Percentiles rank a stretch among this genome's conserved stretches.
These are phyloP conservation scores for Ophiostoma triangulosporum DNA, from an alignment of 2,329 filamentous ascomycete species.

Conservation along the genomic window DNA sequence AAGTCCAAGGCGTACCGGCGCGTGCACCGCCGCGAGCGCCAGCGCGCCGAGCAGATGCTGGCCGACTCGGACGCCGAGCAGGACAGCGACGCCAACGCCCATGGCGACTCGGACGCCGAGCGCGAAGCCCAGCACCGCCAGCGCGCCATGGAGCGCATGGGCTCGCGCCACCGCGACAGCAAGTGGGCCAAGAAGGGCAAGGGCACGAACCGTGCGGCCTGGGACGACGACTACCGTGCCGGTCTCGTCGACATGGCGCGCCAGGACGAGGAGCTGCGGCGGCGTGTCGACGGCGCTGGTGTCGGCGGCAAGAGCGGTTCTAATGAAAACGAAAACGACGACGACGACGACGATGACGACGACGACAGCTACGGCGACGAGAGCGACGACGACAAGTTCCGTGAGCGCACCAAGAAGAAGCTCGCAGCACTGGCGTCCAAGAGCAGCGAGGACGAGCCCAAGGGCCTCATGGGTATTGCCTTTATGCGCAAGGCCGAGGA, in stretches of 20 bases:
- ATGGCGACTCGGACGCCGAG: constrained; percentile 52
- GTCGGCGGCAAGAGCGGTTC: constrained; percentile 15
- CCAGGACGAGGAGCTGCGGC: constrained; percentile 67
- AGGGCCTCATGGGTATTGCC: constrained; percentile 62
- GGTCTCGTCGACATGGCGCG: constrained; percentile 70
- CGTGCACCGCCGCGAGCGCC: constrained; percentile 66
- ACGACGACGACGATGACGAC: constrained; percentile 39
- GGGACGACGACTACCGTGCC: constrained; percentile 75
- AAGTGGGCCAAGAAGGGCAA: constrained; percentile 85
- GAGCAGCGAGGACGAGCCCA: constrained; percentile 41
- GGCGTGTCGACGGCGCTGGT: constrained; percentile 60
- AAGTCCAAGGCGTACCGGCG: constrained; percentile 93
- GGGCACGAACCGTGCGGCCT: constrained; percentile 63
- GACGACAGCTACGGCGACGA: constrained; percentile 40
- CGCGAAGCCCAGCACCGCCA: constrained; percentile 54
- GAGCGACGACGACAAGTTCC: constrained; percentile 38
- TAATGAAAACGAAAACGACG: constrained; percentile 16
- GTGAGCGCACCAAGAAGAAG: constrained; percentile 33
- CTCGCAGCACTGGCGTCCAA: constrained; percentile 25
- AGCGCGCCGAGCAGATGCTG: constrained; percentile 39
- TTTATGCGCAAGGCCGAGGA: constrained; percentile 91
- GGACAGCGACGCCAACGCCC: constrained; percentile 47
- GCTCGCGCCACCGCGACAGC: constrained; percentile 71
- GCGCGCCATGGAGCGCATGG: constrained; percentile 73
- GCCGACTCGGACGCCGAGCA: constrained; percentile 38